phyloP scores from a whole-genome alignment of 2,329 filamentous ascomycete genomes.

The Hypoxylon sp. region DNA sequence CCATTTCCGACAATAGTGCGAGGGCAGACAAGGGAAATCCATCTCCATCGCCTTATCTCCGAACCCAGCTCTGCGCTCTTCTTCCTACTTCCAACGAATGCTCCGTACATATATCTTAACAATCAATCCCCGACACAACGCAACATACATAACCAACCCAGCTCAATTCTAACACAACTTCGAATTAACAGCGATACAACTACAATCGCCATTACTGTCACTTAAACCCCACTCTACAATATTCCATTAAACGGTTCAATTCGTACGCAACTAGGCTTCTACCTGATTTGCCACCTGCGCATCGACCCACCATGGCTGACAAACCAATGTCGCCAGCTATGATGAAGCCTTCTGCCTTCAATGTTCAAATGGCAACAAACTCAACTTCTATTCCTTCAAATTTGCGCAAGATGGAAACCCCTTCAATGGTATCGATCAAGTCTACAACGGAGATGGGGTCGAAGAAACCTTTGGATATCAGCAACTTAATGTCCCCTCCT shows the following conservation, averaged over 20 bases:
- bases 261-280: slow-evolving; percentile 44
- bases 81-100: slow-evolving; percentile 38
- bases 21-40: slow-evolving; percentile 30
- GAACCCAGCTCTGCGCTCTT: slow-evolving; percentile 44
- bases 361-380: slow-evolving; percentile 27
- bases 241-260: slow-evolving; percentile 44
- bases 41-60: slow-evolving; percentile 42
- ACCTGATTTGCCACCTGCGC: slow-evolving; percentile 46
- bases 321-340: slow-evolving; percentile 47
- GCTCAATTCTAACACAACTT: slow-evolving; percentile 20
- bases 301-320: slow-evolving; percentile 47
- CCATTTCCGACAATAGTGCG: slow-evolving; percentile 29
- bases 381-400: slow-evolving; percentile 18
- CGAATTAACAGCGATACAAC: slow-evolving; percentile 4
- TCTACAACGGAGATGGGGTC: slow-evolving; percentile 36
- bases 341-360: slow-evolving; percentile 41
- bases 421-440: slow-evolving; percentile 38
- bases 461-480: slow-evolving; percentile 63
- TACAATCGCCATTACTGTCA: slow-evolving; percentile 29
- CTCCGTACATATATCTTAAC: slow-evolving; percentile 26
- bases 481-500: slow-evolving; percentile 72
- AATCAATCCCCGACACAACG: slow-evolving; percentile 20
- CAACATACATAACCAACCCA: slow-evolving; percentile 5
- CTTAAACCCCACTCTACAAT: slow-evolving; percentile 9
- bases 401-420: slow-evolving; percentile 29